A percentile compares a stretch with the other conserved stretches of the same genome.
Conservation (phyloP, 176 grass and related monocot species). For the Neostapfia colusana region DNA sequence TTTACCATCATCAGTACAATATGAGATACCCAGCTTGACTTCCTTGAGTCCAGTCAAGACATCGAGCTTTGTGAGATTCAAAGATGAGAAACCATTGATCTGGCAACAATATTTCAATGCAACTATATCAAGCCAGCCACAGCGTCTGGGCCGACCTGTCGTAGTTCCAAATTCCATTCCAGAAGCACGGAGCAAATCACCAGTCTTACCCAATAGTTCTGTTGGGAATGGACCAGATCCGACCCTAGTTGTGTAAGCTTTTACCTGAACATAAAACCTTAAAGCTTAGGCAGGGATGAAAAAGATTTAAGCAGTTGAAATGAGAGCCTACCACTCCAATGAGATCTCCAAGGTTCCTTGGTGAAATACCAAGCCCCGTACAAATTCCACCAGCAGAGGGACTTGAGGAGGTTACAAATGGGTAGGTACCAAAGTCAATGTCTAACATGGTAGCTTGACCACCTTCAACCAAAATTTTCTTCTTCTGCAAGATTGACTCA, state of each 20-base stretch:
- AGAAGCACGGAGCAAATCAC: constrained; percentile 62
- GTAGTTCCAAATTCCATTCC: constrained; percentile 96
- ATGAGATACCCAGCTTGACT: constrained; percentile 69
- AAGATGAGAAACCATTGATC: constrained; percentile 86
- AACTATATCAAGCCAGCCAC: constrained; percentile 93
- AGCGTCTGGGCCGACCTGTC: constrained; percentile 79
- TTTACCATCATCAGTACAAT: constrained; percentile 44
- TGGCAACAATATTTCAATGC: constrained; percentile 79
- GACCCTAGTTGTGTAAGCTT: constrained; percentile 94
- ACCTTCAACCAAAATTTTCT: constrained; percentile 95
- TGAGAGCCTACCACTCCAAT: constrained; percentile 72
- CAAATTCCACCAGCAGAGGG: constrained; percentile 95
- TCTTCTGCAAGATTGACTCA: constrained; percentile 73
- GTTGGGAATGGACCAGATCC: constrained; percentile 92
- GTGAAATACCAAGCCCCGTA: constrained; percentile 83
- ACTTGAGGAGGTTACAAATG: constrained; percentile 90
- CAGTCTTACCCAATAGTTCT: constrained; percentile 68
- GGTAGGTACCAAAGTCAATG: constrained; percentile 96
- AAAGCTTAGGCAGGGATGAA: not conserved
- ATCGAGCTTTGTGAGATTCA: constrained; percentile 92
- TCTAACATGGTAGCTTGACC: constrained; percentile 98
- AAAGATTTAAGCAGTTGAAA: constrained; percentile 13
- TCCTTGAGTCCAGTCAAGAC: constrained; percentile 76
- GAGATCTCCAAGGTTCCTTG: constrained; percentile 74
- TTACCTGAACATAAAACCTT: constrained; percentile 53